Base-by-base conservation (phyloP, 495 filamentous ascomycete genomes). In the Terfezia claveryi region DNA sequence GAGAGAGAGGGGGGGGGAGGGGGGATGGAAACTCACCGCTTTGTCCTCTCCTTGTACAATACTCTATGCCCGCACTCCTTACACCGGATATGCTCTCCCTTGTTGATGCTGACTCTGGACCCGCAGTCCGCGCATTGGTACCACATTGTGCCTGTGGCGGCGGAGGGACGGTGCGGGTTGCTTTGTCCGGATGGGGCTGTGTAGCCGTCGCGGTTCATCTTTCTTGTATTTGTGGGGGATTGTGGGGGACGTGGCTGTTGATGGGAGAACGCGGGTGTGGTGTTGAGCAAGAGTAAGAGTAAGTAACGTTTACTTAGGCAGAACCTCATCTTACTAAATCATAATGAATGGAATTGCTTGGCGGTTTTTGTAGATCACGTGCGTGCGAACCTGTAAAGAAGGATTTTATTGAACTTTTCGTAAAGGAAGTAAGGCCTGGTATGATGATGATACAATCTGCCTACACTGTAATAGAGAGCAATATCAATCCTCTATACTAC, bases 121-220 rank as follows among this genome's bases (percentile, higher is more conserved):
- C 84, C 83, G 74, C 91, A 98, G 71, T 95, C 87, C 67, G 87
- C 91, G 73, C 91, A 98, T 52, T 83, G 74, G 73, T 98, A 98
- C 61, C 77, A 74, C 64, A 93, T 88, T 20, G 74, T 68, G 61
- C 67, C 67, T 5, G 50, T 20, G 17, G 41, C 17, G 41, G 17
- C 50, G n/a, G 50, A 20, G 12, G 49, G 14, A 11, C 50, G n/a
- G 16, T 23, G n/a, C 4, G n/a, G n/a, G 4, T 27, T 3, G 23
- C 50, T 23, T 5, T n/a, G 14, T 4, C 16, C 50, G 50, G 44
- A 20, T 1, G 14, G 14, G 8, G 44, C 14, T 1, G 1, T 14
- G 44, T 32, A 32, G 27, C 27, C 27, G 27, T 32, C 27, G 7
- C 27, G 27, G 27, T 32, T 32, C 44, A 20, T 20, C 38, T 11